A percentile compares a stretch with the other conserved stretches of the same genome.
phyloP scores from a whole-genome alignment of 2,329 filamentous ascomycete genomes.

The Neonectria faginata region DNA sequence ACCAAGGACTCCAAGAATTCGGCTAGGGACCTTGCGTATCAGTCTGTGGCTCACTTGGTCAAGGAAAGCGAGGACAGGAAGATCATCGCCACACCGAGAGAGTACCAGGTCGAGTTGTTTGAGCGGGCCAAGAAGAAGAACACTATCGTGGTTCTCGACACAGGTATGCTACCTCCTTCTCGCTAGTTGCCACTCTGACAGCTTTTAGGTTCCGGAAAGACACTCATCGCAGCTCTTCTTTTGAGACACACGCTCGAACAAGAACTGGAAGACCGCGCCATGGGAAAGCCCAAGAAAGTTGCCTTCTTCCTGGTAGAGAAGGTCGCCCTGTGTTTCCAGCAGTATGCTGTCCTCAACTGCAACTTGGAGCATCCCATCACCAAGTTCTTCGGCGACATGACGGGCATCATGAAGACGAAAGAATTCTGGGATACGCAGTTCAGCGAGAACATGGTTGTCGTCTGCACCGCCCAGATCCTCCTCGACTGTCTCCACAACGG shows the following conservation, averaged over 20 bases:
- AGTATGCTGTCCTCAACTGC: slow-evolving; percentile 81
- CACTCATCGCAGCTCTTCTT: slow-evolving; percentile 90
- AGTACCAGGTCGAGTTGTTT: slow-evolving; percentile 94
- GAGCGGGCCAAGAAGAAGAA: slow-evolving; percentile 87
- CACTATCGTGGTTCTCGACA: slow-evolving; percentile 92
- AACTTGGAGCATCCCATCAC: slow-evolving; percentile 83
- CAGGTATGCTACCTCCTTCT: slow-evolving; percentile 62
- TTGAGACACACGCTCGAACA: slow-evolving; percentile 80
- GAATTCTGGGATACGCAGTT: slow-evolving; percentile 66
- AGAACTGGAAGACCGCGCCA: slow-evolving; percentile 77
- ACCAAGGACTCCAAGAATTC: slow-evolving; percentile 44
- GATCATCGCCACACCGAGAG: slow-evolving; percentile 82
- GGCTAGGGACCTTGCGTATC: slow-evolving; percentile 45
- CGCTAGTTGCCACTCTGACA: slow-evolving; percentile 3
- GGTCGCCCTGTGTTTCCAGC: slow-evolving; percentile 90
- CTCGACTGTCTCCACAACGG: slow-evolving; percentile 81
- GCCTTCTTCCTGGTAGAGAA: slow-evolving; percentile 94
- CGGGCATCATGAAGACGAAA: slow-evolving; percentile 53
- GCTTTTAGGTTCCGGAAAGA: slow-evolving; percentile 85
- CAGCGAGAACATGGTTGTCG: slow-evolving; percentile 80
- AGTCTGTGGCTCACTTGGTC: slow-evolving; percentile 50
- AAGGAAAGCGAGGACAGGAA: slow-evolving; percentile 54
- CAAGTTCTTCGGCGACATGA: slow-evolving; percentile 79
- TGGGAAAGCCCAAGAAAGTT: slow-evolving; percentile 70
- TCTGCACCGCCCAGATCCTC: slow-evolving; percentile 92